A percentile compares a stretch with the other conserved stretches of the same genome.
Conservation (phyloP, 129 eudicot genomes). For the Escallonia herrerae region DNA sequence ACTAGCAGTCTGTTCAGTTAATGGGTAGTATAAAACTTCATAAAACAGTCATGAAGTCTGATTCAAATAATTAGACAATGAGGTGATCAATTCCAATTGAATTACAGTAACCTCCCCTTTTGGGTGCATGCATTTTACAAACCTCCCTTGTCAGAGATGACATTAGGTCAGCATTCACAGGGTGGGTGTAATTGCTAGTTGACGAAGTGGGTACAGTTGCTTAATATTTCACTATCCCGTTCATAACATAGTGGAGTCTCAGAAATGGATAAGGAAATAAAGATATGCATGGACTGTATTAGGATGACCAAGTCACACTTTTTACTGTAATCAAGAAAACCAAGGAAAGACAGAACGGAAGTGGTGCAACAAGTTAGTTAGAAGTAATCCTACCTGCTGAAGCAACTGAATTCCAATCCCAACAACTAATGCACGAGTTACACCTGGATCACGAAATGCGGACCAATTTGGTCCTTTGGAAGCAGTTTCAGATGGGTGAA, state of each 20-base stretch:
- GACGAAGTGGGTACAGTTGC: too few relatives aligned
- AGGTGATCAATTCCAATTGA: too few relatives aligned
- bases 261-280: not conserved
- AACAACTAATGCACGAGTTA: constrained; percentile 62
- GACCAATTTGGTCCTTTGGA: constrained; percentile 32
- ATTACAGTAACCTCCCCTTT: too few relatives aligned
- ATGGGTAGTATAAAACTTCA: too few relatives aligned
- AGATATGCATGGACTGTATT: too few relatives aligned
- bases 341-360: not conserved
- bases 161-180: too few relatives aligned
- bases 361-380: not conserved
- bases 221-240: not conserved
- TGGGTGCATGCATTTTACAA: too few relatives aligned
- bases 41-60: too few relatives aligned
- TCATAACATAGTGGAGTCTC: not conserved
- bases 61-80: too few relatives aligned
- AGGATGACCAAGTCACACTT: not conserved
- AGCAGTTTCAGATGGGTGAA: constrained; percentile 47
- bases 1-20: too few relatives aligned
- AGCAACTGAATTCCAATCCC: constrained; percentile 69
- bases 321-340: not conserved
- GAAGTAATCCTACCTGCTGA: constrained; percentile 49
- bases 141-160: too few relatives aligned
- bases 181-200: too few relatives aligned
- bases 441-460: constrained; percentile 68